These are phyloP conservation scores for Nyssa sinensis DNA, from an alignment of 148 eudicot genomes.

Conservation along the genomic window DNA sequence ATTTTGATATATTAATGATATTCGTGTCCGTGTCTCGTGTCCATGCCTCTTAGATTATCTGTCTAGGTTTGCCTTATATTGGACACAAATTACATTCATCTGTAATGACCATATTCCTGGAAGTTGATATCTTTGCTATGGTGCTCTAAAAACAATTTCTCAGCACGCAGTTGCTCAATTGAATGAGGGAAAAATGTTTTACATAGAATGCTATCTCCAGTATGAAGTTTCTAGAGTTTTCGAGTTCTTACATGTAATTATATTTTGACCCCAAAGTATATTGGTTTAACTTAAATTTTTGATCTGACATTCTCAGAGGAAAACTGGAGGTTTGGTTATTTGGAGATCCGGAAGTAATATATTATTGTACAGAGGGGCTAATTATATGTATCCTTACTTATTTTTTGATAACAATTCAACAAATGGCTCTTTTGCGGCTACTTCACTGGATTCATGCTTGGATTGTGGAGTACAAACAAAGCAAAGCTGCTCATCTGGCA, in stretches of 20 bases:
- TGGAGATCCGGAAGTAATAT: slow-evolving; percentile 98
- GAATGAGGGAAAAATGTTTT: background rate
- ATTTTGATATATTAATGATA: no score
- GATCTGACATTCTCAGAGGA: slow-evolving; percentile 52
- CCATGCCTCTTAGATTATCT: no score
- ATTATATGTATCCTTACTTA: slow-evolving; percentile 91
- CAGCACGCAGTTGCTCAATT: background rate
- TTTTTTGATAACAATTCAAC: slow-evolving; percentile 21
- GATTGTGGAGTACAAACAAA: slow-evolving; percentile 28
- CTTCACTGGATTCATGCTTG: slow-evolving; percentile 28
- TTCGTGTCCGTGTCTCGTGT: no score
- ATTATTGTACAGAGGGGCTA: slow-evolving; percentile 73
- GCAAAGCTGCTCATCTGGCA: slow-evolving; percentile 29
- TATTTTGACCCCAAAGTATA: background rate
- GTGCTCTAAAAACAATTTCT: background rate
- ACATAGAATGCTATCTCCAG: background rate
- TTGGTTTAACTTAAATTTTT: slow-evolving; percentile 7
- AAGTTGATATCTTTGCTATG: background rate
- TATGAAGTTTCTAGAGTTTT: background rate
- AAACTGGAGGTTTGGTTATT: slow-evolving; percentile 93
- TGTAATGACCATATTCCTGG: background rate
- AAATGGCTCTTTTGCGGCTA: slow-evolving; percentile 32
- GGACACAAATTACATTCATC: background rate
- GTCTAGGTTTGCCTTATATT: background rate
- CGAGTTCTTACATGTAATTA: background rate